These are phyloP conservation scores for Multifurca ochricompacta DNA, from an alignment of 768 basidiomycete genomes.

Conservation along the genomic window DNA sequence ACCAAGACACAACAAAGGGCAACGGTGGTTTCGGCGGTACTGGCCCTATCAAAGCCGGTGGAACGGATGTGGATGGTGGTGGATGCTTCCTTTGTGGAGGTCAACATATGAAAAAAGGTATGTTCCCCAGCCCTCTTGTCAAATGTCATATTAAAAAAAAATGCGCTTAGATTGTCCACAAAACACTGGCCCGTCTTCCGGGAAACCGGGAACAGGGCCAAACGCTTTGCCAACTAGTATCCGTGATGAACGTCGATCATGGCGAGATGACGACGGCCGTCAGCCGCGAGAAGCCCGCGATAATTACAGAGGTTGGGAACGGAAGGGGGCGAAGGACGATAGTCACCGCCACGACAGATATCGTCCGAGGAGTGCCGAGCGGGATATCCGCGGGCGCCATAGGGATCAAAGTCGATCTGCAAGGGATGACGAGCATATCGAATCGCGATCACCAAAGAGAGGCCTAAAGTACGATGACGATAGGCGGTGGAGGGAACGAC, in stretches of 20 bases:
- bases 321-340: not conserved
- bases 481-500: slow-evolving; percentile 20
- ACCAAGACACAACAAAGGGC: slow-evolving; percentile 78
- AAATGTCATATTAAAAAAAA: not conserved
- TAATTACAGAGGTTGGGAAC: not conserved
- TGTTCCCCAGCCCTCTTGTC: not conserved
- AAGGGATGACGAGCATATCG: not conserved
- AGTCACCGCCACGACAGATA: slow-evolving; percentile 1
- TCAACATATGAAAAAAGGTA: slow-evolving; percentile 87
- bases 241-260: slow-evolving; percentile 22
- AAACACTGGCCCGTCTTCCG: slow-evolving; percentile 25
- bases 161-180: slow-evolving; percentile 30
- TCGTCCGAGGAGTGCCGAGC: slow-evolving; percentile 11
- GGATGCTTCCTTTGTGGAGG: slow-evolving; percentile 95
- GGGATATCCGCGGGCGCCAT: slow-evolving; percentile 18
- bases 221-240: slow-evolving; percentile 24
- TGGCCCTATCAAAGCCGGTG: slow-evolving; percentile 47
- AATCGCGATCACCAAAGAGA: slow-evolving; percentile 15
- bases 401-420: not conserved
- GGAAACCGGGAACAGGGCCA: slow-evolving; percentile 28
- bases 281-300: slow-evolving; percentile 5
- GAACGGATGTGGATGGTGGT: slow-evolving; percentile 44
- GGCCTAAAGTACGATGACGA: slow-evolving; percentile 16
- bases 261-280: slow-evolving; percentile 22
- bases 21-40: slow-evolving; percentile 60